Conservation (phyloP, 257 asterid genomes). For the Anisodus acutangulus region DNA sequence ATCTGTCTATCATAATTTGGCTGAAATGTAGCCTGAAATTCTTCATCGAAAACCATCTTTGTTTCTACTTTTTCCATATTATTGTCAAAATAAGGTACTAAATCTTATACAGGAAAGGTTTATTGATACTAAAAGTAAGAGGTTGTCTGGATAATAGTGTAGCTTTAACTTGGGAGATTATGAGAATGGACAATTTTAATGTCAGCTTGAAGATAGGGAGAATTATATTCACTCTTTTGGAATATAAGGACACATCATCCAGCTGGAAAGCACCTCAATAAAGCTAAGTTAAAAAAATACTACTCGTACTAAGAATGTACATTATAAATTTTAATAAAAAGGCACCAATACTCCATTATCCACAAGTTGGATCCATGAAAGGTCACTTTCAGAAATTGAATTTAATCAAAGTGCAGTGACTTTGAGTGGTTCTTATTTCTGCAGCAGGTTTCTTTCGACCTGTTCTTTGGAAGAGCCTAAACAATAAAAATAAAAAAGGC, state of each 20-base stretch:
- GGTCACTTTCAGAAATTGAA: neutral
- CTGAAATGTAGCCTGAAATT: constrained; percentile 10
- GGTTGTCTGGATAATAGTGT: neutral
- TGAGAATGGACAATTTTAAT: too few species aligned
- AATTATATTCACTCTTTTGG: constrained; percentile 2
- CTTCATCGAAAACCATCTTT: constrained; percentile 31
- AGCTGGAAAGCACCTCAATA: neutral
- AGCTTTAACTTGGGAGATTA: too few species aligned
- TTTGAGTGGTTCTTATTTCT: too few species aligned
- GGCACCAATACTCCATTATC: neutral
- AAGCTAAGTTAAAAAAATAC: neutral
- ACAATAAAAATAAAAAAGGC: too few species aligned
- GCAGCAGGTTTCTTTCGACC: too few species aligned
- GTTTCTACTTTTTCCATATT: neutral
- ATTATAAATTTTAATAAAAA: neutral
- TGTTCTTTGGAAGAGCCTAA: too few species aligned
- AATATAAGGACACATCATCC: neutral
- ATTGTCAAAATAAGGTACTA: neutral
- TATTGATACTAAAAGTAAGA: too few species aligned
- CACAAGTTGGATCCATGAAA: neutral
- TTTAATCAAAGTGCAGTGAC: neutral
- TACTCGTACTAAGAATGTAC: too few species aligned
- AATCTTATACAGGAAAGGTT: neutral
- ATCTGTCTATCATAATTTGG: constrained; percentile 38
- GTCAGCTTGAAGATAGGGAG: too few species aligned